phyloP scores from a whole-genome alignment of 1,139 yeast species.

The Casaregolazyma lundiana region DNA sequence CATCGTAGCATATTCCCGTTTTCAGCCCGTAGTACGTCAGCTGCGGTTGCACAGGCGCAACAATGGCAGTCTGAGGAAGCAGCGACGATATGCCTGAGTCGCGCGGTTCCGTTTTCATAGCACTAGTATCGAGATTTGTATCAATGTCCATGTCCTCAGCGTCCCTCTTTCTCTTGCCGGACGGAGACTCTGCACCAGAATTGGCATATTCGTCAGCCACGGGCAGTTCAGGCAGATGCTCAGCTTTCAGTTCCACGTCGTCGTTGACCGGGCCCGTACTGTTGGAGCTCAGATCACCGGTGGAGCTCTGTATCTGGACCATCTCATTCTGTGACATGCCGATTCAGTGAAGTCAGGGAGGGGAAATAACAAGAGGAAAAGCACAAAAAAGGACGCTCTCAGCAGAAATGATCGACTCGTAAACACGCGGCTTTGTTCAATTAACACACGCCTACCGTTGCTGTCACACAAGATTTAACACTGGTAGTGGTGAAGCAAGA shows the following conservation, averaged over 20 bases:
- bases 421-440: not conserved
- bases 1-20: slow-evolving; percentile 94
- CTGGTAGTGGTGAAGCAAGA: not conserved
- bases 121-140: not conserved
- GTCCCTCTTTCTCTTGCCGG: slow-evolving; percentile 3
- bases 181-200: not conserved
- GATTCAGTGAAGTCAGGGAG: not conserved
- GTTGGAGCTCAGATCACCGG: not conserved
- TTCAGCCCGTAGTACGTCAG: slow-evolving; percentile 66
- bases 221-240: not conserved
- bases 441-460: not conserved
- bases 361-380: not conserved
- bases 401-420: not conserved
- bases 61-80: slow-evolving; percentile 8
- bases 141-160: not conserved
- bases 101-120: not conserved
- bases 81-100: not conserved
- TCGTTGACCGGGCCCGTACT: too few species aligned
- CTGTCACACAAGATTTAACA: too few species aligned
- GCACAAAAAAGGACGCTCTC: not conserved
- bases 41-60: slow-evolving; percentile 38
- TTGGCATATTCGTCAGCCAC: not conserved
- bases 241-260: not conserved
- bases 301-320: not conserved
- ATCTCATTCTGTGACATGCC: not conserved